Evolutionary conservation across 2,329 filamentous ascomycete species (phyloP).

Genomic region (Dothideomycetes sp.): DNA sequence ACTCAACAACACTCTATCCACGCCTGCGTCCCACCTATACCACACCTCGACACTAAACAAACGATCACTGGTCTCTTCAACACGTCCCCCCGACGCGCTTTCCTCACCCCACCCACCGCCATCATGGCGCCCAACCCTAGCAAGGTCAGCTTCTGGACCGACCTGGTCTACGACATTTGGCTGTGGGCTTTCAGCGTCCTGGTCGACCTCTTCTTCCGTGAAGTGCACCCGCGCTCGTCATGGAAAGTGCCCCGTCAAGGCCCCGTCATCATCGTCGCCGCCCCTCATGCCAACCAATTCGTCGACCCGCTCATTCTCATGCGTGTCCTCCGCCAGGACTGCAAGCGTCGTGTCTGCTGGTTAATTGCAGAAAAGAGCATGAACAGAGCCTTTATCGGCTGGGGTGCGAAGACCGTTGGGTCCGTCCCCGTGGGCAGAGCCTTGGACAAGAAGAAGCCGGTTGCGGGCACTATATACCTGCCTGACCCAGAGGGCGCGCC

Average conservation of each 20-base stretch:
- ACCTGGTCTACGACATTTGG: constrained; percentile 55
- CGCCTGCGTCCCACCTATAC: too few relatives aligned
- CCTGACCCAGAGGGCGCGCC: constrained; percentile 81
- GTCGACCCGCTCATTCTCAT: constrained; percentile 92
- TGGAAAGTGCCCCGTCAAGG: constrained; percentile 88
- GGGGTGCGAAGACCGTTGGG: constrained; percentile 72
- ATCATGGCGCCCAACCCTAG: constrained; percentile 1
- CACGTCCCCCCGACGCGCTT: too few relatives aligned
- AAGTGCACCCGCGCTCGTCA: constrained; percentile 86
- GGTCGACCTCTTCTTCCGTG: constrained; percentile 93
- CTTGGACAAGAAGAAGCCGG: constrained; percentile 76
- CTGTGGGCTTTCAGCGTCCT: constrained; percentile 70
- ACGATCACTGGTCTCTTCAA: too few relatives aligned
- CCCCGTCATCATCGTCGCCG: constrained; percentile 89
- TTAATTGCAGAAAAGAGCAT: constrained; percentile 95
- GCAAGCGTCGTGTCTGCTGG: constrained; percentile 78
- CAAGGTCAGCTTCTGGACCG: constrained; percentile 5
- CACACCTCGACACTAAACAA: too few relatives aligned
- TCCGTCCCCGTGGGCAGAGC: constrained; percentile 89
- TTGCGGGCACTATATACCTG: constrained; percentile 70
- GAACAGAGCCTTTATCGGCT: constrained; percentile 77
- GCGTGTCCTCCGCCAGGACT: constrained; percentile 77
- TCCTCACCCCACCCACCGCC: not conserved
- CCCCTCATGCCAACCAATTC: constrained; percentile 96
- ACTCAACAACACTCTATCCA: too few relatives aligned